phyloP scores from a whole-genome alignment of 768 basidiomycete species.

The Xerocomellus intermedius region DNA sequence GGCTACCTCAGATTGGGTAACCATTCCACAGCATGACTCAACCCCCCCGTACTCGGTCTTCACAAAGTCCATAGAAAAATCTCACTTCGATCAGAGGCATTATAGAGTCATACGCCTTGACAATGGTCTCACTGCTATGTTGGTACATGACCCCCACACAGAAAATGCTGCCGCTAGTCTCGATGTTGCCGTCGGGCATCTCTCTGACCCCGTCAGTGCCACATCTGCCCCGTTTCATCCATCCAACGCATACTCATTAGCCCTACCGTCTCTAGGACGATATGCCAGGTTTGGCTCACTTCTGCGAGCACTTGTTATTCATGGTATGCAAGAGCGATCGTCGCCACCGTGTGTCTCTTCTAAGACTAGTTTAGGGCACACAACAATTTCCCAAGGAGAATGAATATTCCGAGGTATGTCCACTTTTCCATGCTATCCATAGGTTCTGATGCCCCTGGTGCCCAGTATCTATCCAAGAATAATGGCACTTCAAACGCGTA shows the following conservation, averaged over 20 bases:
- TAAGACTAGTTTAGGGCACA: slow-evolving; percentile 54
- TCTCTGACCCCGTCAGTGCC: slow-evolving; percentile 81
- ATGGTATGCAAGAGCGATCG: slow-evolving; percentile 57
- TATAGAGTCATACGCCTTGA: slow-evolving; percentile 82
- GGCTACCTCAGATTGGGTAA: slow-evolving; percentile 23
- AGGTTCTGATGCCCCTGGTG: background rate
- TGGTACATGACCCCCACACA: slow-evolving; percentile 80
- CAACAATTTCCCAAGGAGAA: slow-evolving; percentile 88
- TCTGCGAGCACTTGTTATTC: slow-evolving; percentile 95
- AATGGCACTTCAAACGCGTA: slow-evolving; percentile 91
- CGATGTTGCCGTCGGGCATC: slow-evolving; percentile 91
- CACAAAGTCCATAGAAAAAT: slow-evolving; percentile 61
- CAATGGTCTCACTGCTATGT: slow-evolving; percentile 84
- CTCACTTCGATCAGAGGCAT: slow-evolving; percentile 73
- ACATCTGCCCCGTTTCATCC: background rate
- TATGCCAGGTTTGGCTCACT: slow-evolving; percentile 91
- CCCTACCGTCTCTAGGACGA: slow-evolving; percentile 51
- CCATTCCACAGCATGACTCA: slow-evolving; percentile 9
- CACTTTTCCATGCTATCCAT: background rate
- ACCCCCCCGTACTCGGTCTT: slow-evolving; percentile 54
- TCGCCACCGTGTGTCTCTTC: background rate
- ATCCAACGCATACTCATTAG: background rate
- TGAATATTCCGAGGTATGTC: slow-evolving; percentile 80
- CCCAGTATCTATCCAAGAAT: slow-evolving; percentile 72
- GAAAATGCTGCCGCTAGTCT: slow-evolving; percentile 96